Evolutionary conservation across 139 green algal species (phyloP).

Genomic region (Volvox africanus): DNA sequence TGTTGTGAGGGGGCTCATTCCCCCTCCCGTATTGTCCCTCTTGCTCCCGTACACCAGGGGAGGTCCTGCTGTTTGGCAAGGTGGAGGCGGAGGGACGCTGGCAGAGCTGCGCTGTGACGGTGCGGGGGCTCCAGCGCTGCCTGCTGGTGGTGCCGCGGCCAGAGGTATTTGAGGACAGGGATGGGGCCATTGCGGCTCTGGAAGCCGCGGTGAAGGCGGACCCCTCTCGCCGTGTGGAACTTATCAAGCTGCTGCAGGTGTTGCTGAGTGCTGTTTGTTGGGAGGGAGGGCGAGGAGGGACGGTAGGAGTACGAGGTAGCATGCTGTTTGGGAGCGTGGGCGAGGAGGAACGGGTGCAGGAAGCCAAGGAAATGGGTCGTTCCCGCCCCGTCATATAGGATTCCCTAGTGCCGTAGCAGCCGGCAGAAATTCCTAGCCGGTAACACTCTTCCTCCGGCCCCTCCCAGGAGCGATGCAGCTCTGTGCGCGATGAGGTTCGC

Average conservation of each 20-base stretch:
- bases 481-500: conserved; percentile 75
- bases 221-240: conserved; percentile 57
- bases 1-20: no score
- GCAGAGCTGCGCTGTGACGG: conserved; percentile 55
- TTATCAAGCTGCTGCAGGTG: conserved; percentile 66
- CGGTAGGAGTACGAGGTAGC: no score
- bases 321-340: no score
- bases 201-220: conserved; percentile 65
- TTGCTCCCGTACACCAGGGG: conserved; percentile 41
- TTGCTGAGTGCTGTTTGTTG: no score
- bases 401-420: no score
- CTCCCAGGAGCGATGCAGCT: conserved; percentile 60
- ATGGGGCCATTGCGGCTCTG: conserved; percentile 67
- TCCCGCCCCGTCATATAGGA: no score
- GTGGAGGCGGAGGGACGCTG: conserved; percentile 61
- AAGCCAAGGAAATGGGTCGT: no score
- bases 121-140: conserved; percentile 68
- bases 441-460: no score
- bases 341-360: no score
- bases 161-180: conserved; percentile 71
- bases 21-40: not conserved
- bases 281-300: no score
- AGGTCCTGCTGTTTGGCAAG: conserved; percentile 96
- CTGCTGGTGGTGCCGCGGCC: conserved; percentile 86
- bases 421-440: no score